A percentile compares a stretch with the other conserved stretches of the same genome.
Conservation (phyloP, 257 asterid genomes). For the Mitragyna speciosa region DNA sequence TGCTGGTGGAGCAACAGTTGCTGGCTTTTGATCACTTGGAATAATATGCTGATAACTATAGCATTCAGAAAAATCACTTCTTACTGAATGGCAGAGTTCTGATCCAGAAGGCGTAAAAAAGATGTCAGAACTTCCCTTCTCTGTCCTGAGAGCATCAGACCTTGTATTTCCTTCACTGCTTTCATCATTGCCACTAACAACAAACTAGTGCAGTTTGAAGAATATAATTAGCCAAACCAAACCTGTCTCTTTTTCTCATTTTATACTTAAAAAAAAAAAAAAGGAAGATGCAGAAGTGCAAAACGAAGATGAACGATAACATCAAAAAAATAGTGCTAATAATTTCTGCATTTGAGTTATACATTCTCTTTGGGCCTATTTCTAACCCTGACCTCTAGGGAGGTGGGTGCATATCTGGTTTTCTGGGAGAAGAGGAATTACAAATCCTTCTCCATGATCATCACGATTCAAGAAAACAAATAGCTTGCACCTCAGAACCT, state of each 20-base stretch:
- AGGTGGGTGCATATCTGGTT: neutral
- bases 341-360: neutral
- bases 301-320: neutral
- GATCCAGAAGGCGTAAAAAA: conserved; percentile 33
- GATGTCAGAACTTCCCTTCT: conserved; percentile 30
- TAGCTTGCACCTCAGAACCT: neutral
- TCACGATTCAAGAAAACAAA: neutral
- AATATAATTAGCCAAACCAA: conserved; percentile 21
- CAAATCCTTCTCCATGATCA: neutral
- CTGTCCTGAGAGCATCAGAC: conserved; percentile 13
- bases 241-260: conserved; percentile 4
- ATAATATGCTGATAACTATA: conserved; percentile 11
- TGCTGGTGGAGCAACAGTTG: conserved; percentile 5
- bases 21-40: conserved; percentile 15
- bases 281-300: neutral
- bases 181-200: conserved; percentile 26
- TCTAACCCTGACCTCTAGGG: neutral
- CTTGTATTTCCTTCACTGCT: conserved; percentile 20
- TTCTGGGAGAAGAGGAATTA: too few relatives aligned
- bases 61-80: conserved; percentile 28
- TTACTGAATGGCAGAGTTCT: conserved; percentile 29
- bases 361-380: neutral
- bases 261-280: neutral
- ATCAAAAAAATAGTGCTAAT: neutral
- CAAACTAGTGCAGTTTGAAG: conserved; percentile 34